These are phyloP conservation scores for Penicillium sp. DNA, from an alignment of 2,329 filamentous ascomycete species.

Conservation along the genomic window DNA sequence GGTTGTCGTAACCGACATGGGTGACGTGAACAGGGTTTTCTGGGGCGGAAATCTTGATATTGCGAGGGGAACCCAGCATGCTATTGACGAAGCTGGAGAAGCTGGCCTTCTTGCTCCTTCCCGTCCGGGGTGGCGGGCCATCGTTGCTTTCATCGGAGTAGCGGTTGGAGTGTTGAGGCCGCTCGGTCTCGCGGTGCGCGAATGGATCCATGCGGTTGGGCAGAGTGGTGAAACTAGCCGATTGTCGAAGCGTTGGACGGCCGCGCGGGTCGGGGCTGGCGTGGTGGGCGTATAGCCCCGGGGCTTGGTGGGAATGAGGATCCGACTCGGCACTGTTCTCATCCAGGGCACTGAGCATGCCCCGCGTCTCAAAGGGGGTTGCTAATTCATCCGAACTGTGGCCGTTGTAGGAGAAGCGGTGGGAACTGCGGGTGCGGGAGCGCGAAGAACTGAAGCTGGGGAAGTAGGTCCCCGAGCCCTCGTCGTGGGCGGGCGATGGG, in stretches of 20 bases:
- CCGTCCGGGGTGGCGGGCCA: slow-evolving; percentile 52
- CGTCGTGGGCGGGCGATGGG: slow-evolving; percentile 40
- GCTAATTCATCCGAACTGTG: slow-evolving; percentile 48
- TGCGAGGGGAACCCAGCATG: slow-evolving; percentile 74
- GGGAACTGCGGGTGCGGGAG: slow-evolving; percentile 35
- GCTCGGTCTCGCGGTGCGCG: slow-evolving; percentile 44
- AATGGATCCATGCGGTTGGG: slow-evolving; percentile 52
- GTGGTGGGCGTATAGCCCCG: slow-evolving; percentile 48
- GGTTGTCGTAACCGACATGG: slow-evolving; percentile 94
- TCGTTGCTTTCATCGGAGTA: slow-evolving; percentile 71
- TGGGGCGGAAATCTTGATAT: slow-evolving; percentile 88
- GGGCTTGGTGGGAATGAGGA: slow-evolving; percentile 36
- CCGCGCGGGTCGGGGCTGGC: slow-evolving; percentile 55
- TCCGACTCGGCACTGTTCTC: slow-evolving; percentile 38
- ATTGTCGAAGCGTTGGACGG: slow-evolving; percentile 61
- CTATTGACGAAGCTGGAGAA: slow-evolving; percentile 86
- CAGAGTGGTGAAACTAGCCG: slow-evolving; percentile 61
- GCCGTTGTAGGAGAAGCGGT: slow-evolving; percentile 37
- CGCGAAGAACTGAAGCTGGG: slow-evolving; percentile 29
- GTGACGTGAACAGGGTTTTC: slow-evolving; percentile 98
- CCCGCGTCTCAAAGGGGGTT: slow-evolving; percentile 45
- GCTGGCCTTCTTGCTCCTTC: slow-evolving; percentile 75
- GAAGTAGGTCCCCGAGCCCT: slow-evolving; percentile 28
- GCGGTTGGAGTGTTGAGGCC: slow-evolving; percentile 62
- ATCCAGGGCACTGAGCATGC: slow-evolving; percentile 45